phyloP scores from a whole-genome alignment of 139 green algal species.

The Gonium pectorale region DNA sequence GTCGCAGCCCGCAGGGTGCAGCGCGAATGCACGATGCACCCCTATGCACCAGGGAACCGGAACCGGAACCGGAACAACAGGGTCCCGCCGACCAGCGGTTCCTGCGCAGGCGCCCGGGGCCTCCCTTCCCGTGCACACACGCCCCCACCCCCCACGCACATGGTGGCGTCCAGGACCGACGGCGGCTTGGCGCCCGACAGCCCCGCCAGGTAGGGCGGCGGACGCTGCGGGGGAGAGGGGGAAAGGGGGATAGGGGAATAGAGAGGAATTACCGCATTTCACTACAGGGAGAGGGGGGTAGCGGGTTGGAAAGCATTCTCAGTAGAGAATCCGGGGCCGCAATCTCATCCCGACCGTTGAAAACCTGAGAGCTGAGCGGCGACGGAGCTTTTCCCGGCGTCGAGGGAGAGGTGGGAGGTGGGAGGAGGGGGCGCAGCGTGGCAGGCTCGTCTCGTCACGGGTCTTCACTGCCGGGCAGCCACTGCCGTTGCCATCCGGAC shows the following conservation, averaged over 20 bases:
- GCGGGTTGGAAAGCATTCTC: neutral
- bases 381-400: too few relatives aligned
- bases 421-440: too few relatives aligned
- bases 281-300: neutral
- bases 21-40: neutral
- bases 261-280: neutral
- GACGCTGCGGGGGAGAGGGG: neutral
- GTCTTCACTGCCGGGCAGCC: too few relatives aligned
- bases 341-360: neutral
- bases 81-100: too few relatives aligned
- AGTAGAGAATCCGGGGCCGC: neutral
- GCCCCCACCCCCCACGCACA: neutral
- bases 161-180: slow-evolving; percentile 8
- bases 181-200: neutral
- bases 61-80: neutral
- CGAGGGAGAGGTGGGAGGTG: too few relatives aligned
- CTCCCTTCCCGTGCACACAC: too few relatives aligned
- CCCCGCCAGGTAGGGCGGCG: slow-evolving; percentile 15
- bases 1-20: neutral
- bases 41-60: neutral
- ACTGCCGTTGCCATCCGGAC: too few relatives aligned
- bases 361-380: neutral
- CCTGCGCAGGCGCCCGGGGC: too few relatives aligned
- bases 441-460: too few relatives aligned
- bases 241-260: neutral